A percentile compares a stretch with the other conserved stretches of the same genome.
Evolutionary conservation across 768 basidiomycete species (phyloP).

Genomic region (Agrocybe pediades): DNA sequence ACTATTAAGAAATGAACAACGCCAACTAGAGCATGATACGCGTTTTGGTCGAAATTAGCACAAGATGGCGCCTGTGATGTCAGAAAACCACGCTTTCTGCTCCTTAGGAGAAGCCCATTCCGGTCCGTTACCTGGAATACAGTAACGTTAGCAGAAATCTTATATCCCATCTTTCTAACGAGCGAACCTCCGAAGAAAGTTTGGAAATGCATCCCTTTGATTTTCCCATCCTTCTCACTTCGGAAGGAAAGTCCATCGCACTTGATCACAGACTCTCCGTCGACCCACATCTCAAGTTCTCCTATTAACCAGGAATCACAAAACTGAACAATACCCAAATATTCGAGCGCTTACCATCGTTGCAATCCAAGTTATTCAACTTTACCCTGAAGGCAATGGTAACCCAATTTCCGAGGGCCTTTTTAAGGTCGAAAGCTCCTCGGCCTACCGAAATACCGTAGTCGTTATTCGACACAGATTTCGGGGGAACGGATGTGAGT

Average conservation of each 20-base stretch:
- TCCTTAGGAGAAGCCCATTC: conserved; percentile 65
- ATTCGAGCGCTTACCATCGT: conserved; percentile 49
- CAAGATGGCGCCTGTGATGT: conserved; percentile 48
- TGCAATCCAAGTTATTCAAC: conserved; percentile 60
- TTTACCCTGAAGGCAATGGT: conserved; percentile 66
- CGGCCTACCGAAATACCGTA: conserved; percentile 71
- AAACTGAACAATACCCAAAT: neutral
- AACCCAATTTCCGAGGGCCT: conserved; percentile 60
- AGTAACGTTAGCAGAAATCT: neutral
- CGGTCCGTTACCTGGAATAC: conserved; percentile 41
- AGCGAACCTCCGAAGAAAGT: conserved; percentile 76
- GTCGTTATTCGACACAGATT: conserved; percentile 51
- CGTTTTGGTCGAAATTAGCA: too few relatives aligned
- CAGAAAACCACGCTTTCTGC: conserved; percentile 61
- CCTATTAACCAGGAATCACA: conserved; percentile 34
- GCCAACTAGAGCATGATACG: too few relatives aligned
- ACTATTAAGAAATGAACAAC: too few relatives aligned
- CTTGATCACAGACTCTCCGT: conserved; percentile 59
- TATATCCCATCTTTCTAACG: neutral
- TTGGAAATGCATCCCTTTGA: conserved; percentile 74
- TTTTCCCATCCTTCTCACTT: conserved; percentile 37
- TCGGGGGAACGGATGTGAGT: conserved; percentile 50
- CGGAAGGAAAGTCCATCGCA: conserved; percentile 51
- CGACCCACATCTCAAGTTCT: conserved; percentile 66
- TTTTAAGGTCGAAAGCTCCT: conserved; percentile 57